These are phyloP conservation scores for Coemansia javaensis DNA, from an alignment of 192 early-diverging fungal genomes.

Conservation along the genomic window DNA sequence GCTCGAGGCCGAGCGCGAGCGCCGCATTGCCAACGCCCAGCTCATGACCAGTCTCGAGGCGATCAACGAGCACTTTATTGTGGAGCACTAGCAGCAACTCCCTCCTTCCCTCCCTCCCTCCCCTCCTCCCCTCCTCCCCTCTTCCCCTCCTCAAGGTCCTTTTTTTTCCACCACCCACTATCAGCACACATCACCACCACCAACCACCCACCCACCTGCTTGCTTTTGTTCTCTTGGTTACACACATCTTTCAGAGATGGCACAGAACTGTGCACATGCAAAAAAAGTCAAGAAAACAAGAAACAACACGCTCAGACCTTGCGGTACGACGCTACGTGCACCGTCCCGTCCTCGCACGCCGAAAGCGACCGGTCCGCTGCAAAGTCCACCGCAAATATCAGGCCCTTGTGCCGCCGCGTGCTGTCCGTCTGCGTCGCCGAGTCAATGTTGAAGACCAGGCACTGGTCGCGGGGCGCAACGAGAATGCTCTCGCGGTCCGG, in stretches of 20 bases:
- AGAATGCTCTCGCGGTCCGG: slow-evolving; percentile 38
- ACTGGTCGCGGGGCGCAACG: slow-evolving; percentile 38
- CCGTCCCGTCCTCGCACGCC: slow-evolving; percentile 48
- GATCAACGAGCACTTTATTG: slow-evolving; percentile 45
- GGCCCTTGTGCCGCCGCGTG: slow-evolving; percentile 47
- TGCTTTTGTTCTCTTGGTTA: too few relatives aligned
- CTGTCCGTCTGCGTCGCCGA: slow-evolving; percentile 41
- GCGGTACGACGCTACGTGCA: slow-evolving; percentile 43
- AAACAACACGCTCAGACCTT: slow-evolving; percentile 30
- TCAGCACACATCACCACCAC: too few relatives aligned
- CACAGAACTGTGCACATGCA: too few relatives aligned
- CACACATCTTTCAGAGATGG: too few relatives aligned
- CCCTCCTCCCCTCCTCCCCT: not conserved
- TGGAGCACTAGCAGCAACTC: slow-evolving; percentile 18
- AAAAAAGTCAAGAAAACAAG: not conserved
- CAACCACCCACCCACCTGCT: too few relatives aligned
- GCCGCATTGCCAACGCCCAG: slow-evolving; percentile 55
- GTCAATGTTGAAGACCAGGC: slow-evolving; percentile 47
- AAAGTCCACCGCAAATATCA: slow-evolving; percentile 40
- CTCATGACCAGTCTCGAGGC: slow-evolving; percentile 46
- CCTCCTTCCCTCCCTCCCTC: not conserved
- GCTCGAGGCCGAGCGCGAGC: slow-evolving; percentile 83
- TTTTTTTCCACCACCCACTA: too few relatives aligned
- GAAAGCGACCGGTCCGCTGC: slow-evolving; percentile 41
- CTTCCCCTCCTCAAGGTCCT: not conserved